Conservation (phyloP, 2,329 filamentous ascomycete species). For the Cercospora sojina region DNA sequence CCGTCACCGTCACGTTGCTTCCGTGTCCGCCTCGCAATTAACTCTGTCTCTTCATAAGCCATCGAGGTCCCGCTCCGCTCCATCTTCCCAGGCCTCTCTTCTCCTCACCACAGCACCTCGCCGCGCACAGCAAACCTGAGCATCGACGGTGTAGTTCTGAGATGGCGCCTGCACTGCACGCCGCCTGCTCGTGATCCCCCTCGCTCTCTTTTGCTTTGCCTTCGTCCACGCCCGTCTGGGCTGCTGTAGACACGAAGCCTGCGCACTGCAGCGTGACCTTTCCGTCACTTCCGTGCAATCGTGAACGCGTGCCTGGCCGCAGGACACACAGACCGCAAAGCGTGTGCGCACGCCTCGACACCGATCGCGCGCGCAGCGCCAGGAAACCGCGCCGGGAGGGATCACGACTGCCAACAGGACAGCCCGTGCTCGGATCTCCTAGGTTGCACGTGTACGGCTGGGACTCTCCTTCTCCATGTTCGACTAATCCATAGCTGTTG, state of each 20-base stretch:
- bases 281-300: conserved; percentile 7
- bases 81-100: conserved; percentile 2
- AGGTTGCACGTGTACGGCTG: conserved; percentile 10
- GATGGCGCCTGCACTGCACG: conserved; percentile 21
- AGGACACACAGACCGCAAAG: conserved; percentile 5
- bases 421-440: background rate
- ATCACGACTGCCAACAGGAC: background rate
- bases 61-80: background rate
- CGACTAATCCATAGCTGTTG: conserved; percentile 22
- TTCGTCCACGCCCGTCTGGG: conserved; percentile 16
- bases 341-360: background rate
- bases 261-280: conserved; percentile 17
- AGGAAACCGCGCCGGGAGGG: background rate
- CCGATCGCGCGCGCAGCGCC: conserved; percentile 1
- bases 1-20: background rate
- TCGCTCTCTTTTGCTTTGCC: conserved; percentile 13
- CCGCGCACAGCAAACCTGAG: conserved; percentile 12
- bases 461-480: conserved; percentile 16
- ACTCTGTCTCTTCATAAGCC: background rate
- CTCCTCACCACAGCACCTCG: conserved; percentile 7
- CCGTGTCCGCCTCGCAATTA: conserved; percentile 4
- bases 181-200: conserved; percentile 16
- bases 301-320: conserved; percentile 10
- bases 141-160: conserved; percentile 18
- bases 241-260: conserved; percentile 23